These are phyloP conservation scores for Beauveria asiatica DNA, from an alignment of 2,329 filamentous ascomycete species.

Conservation along the genomic window DNA sequence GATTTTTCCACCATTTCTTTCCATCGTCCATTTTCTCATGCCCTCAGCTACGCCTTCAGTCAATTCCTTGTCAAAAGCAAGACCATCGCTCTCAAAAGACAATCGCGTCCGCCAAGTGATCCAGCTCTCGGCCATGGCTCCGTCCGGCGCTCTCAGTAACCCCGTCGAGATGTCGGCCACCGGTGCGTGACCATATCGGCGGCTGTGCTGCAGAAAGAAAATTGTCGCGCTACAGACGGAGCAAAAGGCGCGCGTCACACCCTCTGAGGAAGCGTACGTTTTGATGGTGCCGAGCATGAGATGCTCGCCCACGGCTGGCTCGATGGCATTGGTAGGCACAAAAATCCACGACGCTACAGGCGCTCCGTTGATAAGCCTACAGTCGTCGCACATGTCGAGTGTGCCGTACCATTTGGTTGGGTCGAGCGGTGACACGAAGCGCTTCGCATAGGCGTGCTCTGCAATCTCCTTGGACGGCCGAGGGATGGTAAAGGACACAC, in stretches of 20 bases:
- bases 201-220: conserved; percentile 24
- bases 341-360: conserved; percentile 36
- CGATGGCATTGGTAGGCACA: conserved; percentile 27
- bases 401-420: conserved; percentile 33
- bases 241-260: conserved; percentile 36
- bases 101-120: conserved; percentile 35
- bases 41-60: conserved; percentile 27
- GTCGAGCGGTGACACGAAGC: conserved; percentile 29
- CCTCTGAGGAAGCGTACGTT: conserved; percentile 31
- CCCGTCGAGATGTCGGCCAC: conserved; percentile 36
- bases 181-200: conserved; percentile 22
- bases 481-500: conserved; percentile 37
- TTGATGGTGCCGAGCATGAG: conserved; percentile 36
- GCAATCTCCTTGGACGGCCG: conserved; percentile 27
- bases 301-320: conserved; percentile 28
- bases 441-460: conserved; percentile 21
- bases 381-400: conserved; percentile 36
- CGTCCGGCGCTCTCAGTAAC: conserved; percentile 35
- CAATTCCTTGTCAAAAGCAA: conserved; percentile 29
- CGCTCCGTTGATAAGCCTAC: conserved; percentile 32
- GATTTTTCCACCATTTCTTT: conserved; percentile 26
- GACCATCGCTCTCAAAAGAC: conserved; percentile 26
- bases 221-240: conserved; percentile 37
- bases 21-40: conserved; percentile 28
- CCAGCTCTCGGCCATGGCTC: conserved; percentile 36